phyloP scores from a whole-genome alignment of 345 rosid genomes.

The Eutrema yunnanense region DNA sequence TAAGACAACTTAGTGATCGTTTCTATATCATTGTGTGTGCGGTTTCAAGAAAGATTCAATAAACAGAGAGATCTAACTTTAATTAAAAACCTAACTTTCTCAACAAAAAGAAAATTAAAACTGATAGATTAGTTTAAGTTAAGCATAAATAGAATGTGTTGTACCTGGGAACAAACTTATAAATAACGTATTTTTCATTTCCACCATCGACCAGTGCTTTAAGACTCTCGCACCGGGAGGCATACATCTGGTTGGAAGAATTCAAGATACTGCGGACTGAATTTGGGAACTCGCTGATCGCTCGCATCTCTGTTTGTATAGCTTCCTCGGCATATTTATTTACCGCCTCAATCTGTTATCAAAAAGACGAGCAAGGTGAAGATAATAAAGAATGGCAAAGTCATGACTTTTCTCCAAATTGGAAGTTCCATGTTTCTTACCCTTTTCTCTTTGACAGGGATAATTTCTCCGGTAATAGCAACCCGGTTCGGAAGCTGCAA shows the following conservation, averaged over 20 bases:
- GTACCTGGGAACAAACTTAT: constrained; percentile 73
- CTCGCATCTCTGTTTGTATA: constrained; percentile 45
- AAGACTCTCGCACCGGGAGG: constrained; percentile 61
- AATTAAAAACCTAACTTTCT: background rate
- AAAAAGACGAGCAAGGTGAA: background rate
- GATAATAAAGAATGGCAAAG: background rate
- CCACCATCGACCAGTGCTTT: constrained; percentile 50
- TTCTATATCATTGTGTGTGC: background rate
- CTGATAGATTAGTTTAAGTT: background rate
- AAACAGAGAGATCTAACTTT: background rate
- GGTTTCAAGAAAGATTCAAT: background rate
- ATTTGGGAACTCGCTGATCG: constrained; percentile 36
- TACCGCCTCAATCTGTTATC: constrained; percentile 18
- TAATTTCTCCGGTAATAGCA: constrained; percentile 72
- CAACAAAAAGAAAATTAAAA: background rate
- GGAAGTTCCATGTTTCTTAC: constrained; percentile 26
- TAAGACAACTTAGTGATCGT: background rate
- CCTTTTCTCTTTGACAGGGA: constrained; percentile 62
- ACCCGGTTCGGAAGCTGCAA: constrained; percentile 70
- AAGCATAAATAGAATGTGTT: background rate
- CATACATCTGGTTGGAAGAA: constrained; percentile 46
- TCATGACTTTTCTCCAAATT: background rate
- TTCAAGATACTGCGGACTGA: constrained; percentile 63
- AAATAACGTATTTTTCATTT: constrained; percentile 49
- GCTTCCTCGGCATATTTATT: constrained; percentile 46